These are phyloP conservation scores for Populus hybrid DNA, from an alignment of 441 rosid species.

Conservation along the genomic window DNA sequence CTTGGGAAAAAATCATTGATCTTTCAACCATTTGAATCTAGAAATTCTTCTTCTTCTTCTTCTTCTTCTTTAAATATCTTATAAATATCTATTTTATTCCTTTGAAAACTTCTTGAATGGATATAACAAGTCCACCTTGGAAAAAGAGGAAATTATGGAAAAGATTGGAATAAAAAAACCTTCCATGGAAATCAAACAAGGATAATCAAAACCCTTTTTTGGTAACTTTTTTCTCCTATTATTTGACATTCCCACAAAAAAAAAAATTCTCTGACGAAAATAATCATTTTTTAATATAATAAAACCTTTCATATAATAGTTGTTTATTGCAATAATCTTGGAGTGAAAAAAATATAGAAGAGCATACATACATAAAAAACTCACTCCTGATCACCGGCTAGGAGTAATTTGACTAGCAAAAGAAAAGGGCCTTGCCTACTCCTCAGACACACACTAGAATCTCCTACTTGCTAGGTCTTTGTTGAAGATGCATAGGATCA, in stretches of 20 bases:
- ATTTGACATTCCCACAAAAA: background rate
- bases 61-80: background rate
- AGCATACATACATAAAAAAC: background rate
- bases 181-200: background rate
- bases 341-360: background rate
- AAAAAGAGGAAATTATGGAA: no score
- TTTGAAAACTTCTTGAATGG: background rate
- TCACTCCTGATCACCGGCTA: background rate
- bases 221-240: background rate
- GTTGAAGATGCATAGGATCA: slow-evolving; percentile 10
- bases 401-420: background rate
- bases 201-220: background rate
- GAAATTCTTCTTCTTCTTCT: background rate
- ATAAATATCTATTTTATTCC: background rate
- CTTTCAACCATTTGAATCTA: background rate
- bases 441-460: background rate
- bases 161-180: background rate
- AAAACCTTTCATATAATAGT: background rate
- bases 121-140: background rate
- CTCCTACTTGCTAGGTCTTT: background rate
- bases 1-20: background rate
- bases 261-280: background rate
- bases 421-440: background rate
- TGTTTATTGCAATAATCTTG: background rate
- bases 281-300: background rate